A percentile compares a stretch with the other conserved stretches of the same genome.
Conservation (phyloP, 1,284 basidiomycete species). For the Moniliella sp. region DNA sequence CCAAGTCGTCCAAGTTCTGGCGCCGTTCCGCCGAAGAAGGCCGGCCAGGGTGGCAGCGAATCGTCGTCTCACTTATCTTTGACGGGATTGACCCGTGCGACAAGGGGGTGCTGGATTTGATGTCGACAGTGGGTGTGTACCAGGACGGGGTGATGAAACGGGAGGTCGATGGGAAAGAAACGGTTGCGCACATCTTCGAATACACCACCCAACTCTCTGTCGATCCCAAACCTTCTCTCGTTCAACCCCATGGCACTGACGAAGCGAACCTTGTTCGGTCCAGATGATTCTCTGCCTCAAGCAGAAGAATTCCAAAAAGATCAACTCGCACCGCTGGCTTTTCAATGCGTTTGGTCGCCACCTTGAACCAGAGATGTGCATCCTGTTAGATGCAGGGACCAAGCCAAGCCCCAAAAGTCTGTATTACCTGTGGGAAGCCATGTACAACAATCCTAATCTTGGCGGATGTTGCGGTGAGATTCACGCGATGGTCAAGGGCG, state of each 20-base stretch:
- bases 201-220: constrained; percentile 39
- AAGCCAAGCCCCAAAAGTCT: constrained; percentile 60
- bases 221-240: constrained; percentile 53
- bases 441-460: constrained; percentile 75
- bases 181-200: constrained; percentile 7
- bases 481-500: constrained; percentile 68
- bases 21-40: constrained; percentile 6
- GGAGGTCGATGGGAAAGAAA: constrained; percentile 4
- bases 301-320: constrained; percentile 14
- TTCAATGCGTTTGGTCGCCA: constrained; percentile 22
- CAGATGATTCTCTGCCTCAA: constrained; percentile 6
- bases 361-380: constrained; percentile 62
- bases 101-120: constrained; percentile 3
- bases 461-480: constrained; percentile 90
- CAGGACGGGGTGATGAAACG: constrained; percentile 1
- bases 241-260: background rate
- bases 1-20: constrained; percentile 5
- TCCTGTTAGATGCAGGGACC: constrained; percentile 79
- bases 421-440: constrained; percentile 80
- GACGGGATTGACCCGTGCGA: constrained; percentile 6
- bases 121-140: constrained; percentile 3
- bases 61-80: constrained; percentile 34
- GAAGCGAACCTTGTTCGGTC: constrained; percentile 3
- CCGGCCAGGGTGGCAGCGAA: constrained; percentile 53
- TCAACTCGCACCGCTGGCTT: constrained; percentile 28